Percentiles rank a stretch among this genome's conserved stretches.
phyloP scores from a whole-genome alignment of 108 stramenopile species.

The Parmales sp. region DNA sequence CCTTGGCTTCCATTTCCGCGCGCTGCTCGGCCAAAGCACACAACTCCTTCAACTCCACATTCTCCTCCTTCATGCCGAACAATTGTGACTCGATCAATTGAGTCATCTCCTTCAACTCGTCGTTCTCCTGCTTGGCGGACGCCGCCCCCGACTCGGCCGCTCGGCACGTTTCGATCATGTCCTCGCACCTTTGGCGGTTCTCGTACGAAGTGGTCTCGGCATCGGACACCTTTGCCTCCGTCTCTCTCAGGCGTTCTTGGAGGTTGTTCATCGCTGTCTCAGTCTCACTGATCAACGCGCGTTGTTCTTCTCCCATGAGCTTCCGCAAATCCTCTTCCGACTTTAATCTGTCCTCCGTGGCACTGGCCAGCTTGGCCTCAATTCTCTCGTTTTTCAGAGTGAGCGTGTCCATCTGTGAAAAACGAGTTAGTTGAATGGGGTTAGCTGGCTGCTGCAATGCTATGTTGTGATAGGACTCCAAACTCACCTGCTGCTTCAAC shows the following conservation, averaged over 20 bases:
- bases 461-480: conserved; percentile 40
- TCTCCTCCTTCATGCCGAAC: not conserved
- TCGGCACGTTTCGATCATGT: not conserved
- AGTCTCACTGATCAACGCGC: not conserved
- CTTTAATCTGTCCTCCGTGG: conserved; percentile 23
- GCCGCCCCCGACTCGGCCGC: not conserved
- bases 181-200: conserved; percentile 1
- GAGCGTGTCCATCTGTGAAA: not conserved
- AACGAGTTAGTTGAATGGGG: no score
- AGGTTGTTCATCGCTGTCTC: conserved; percentile 8
- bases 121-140: not conserved
- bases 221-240: not conserved
- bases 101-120: not conserved
- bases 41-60: not conserved
- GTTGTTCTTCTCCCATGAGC: conserved; percentile 55
- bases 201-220: not conserved
- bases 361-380: not conserved
- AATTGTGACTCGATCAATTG: not conserved
- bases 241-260: conserved; percentile 23
- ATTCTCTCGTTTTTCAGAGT: conserved; percentile 8
- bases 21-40: no score
- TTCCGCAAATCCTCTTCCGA: conserved; percentile 63
- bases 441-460: no score
- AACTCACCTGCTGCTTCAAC: conserved; percentile 11
- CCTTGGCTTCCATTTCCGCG: conserved; percentile 19